phyloP scores from a whole-genome alignment of 2,329 filamentous ascomycete genomes.

The Graphiopsis chlorocephala region DNA sequence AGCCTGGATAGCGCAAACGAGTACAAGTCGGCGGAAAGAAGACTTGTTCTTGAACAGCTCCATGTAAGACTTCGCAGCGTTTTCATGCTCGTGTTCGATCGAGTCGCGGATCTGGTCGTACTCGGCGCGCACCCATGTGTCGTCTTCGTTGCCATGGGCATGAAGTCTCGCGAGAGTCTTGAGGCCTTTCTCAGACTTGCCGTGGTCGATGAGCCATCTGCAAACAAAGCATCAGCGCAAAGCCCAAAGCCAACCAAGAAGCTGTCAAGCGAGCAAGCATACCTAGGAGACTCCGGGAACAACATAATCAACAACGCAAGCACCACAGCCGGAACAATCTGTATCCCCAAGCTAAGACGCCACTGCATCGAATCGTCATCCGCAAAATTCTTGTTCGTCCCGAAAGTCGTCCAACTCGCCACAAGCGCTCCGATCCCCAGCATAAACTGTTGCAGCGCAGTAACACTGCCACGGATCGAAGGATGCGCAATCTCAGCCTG shows the following conservation, averaged over 20 bases:
- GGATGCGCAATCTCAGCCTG: conserved; percentile 79
- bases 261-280: not conserved
- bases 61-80: conserved; percentile 66
- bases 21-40: conserved; percentile 68
- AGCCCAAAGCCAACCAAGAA: no score
- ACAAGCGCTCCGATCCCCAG: conserved; percentile 70
- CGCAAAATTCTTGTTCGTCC: conserved; percentile 51
- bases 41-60: conserved; percentile 67
- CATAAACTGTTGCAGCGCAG: conserved; percentile 79
- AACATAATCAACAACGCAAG: conserved; percentile 64
- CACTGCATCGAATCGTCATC: conserved; percentile 53
- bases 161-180: conserved; percentile 67
- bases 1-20: conserved; percentile 67
- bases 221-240: not conserved
- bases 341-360: conserved; percentile 66
- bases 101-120: conserved; percentile 67
- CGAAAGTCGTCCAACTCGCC: conserved; percentile 72
- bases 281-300: conserved; percentile 62
- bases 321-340: conserved; percentile 65
- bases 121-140: conserved; percentile 70
- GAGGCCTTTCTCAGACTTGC: conserved; percentile 62
- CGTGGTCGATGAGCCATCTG: conserved; percentile 71
- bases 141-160: conserved; percentile 62
- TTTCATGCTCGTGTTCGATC: conserved; percentile 63
- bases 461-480: conserved; percentile 71